Percentiles rank a stretch among this genome's conserved stretches.
These are phyloP conservation scores for Rosa lucieae DNA, from an alignment of 306 rosid species.

Conservation along the genomic window DNA sequence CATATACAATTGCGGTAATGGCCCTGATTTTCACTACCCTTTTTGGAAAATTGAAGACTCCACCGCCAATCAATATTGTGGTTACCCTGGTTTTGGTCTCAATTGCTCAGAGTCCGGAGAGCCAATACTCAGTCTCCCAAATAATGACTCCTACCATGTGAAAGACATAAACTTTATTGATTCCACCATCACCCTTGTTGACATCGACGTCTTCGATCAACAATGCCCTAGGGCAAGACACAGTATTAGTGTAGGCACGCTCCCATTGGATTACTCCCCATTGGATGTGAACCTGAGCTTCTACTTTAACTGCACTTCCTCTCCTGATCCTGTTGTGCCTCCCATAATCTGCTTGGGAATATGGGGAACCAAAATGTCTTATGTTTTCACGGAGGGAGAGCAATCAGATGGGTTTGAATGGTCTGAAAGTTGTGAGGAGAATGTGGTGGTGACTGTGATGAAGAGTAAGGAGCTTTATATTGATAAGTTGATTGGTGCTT, in stretches of 20 bases:
- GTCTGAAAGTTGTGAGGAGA: background rate
- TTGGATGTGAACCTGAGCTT: background rate
- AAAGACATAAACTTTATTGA: background rate
- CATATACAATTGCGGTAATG: background rate
- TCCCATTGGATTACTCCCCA: background rate
- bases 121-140: background rate
- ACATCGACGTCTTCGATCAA: background rate
- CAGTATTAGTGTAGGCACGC: background rate
- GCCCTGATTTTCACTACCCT: background rate
- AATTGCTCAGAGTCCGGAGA: background rate
- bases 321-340: accelerated
- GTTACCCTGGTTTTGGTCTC: background rate
- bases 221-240: background rate
- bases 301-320: background rate
- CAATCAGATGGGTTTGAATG: background rate
- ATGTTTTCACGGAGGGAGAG: background rate
- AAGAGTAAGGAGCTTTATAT: background rate
- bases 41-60: background rate
- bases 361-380: background rate
- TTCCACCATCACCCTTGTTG: background rate
- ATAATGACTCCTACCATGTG: background rate
- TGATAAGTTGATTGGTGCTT: background rate
- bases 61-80: background rate
- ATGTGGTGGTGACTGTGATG: background rate
- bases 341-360: background rate